phyloP scores from a whole-genome alignment of 768 basidiomycete genomes.

The Lactarius quietus region DNA sequence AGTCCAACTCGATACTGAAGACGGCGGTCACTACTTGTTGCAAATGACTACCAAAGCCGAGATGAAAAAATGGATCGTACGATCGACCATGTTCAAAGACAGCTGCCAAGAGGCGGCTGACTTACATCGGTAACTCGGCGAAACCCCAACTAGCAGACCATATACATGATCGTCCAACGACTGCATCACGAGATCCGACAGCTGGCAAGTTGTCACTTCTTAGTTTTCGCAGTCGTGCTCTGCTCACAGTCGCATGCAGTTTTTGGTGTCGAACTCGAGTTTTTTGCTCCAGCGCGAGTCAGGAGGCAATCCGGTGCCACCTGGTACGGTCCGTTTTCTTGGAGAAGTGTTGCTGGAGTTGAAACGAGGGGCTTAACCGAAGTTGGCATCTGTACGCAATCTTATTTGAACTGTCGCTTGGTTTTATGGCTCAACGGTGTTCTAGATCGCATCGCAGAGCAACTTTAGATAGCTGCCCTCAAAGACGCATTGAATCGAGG shows the following conservation, averaged over 20 bases:
- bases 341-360: constrained; percentile 62
- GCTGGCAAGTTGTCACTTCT: constrained; percentile 50
- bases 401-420: background rate
- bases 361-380: constrained; percentile 74
- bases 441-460: constrained; percentile 80
- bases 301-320: constrained; percentile 43
- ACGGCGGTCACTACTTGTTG: constrained; percentile 78
- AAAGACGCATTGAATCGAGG: constrained; percentile 76
- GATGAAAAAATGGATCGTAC: constrained; percentile 77
- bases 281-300: constrained; percentile 66
- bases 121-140: constrained; percentile 74
- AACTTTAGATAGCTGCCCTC: constrained; percentile 58
- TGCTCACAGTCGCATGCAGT: constrained; percentile 26
- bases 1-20: constrained; percentile 82
- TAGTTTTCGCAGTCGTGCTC: constrained; percentile 37
- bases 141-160: constrained; percentile 73
- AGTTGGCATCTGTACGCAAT: constrained; percentile 71
- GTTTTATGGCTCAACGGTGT: constrained; percentile 4
- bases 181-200: constrained; percentile 63
- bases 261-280: constrained; percentile 74
- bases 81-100: constrained; percentile 67
- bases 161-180: constrained; percentile 56
- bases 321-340: constrained; percentile 63
- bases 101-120: constrained; percentile 73
- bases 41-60: constrained; percentile 70